Evolutionary conservation across 2,329 filamentous ascomycete genomes (phyloP).

Genomic region (Aureobasidium sp.): DNA sequence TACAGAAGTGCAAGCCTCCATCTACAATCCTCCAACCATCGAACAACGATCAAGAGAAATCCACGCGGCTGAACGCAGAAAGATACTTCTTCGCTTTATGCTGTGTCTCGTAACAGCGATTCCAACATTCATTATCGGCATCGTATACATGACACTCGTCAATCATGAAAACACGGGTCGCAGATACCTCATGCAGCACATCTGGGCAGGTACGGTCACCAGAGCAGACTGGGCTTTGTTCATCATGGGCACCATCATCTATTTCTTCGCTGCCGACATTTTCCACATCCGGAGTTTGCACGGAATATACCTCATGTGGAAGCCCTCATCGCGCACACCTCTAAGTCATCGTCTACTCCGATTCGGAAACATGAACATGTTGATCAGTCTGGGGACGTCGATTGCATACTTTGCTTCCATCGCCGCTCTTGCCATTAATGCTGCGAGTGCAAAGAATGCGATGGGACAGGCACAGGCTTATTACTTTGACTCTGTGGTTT

Average conservation of each 20-base stretch:
- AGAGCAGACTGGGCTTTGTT: conserved; percentile 73
- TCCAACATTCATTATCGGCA: conserved; percentile 78
- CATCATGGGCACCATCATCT: conserved; percentile 74
- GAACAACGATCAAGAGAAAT: conserved; percentile 73
- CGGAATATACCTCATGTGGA: conserved; percentile 71
- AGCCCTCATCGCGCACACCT: conserved; percentile 62
- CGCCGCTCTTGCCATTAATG: conserved; percentile 59
- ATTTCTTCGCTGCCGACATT: conserved; percentile 76
- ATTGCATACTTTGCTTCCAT: conserved; percentile 82
- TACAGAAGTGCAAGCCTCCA: conserved; percentile 54
- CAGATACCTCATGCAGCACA: conserved; percentile 60
- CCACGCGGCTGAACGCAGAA: conserved; percentile 58
- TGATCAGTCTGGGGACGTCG: conserved; percentile 80
- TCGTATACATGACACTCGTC: conserved; percentile 84
- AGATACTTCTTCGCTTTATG: conserved; percentile 61
- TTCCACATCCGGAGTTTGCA: conserved; percentile 76
- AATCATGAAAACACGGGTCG: conserved; percentile 49
- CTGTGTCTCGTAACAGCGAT: conserved; percentile 64
- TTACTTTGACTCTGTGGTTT: conserved; percentile 91
- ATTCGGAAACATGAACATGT: conserved; percentile 96
- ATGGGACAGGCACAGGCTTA: conserved; percentile 21
- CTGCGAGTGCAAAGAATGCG: conserved; percentile 22
- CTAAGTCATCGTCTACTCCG: conserved; percentile 70
- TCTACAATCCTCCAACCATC: conserved; percentile 73
- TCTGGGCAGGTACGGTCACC: conserved; percentile 59